phyloP scores from a whole-genome alignment of 1,284 basidiomycete genomes.

The Cryptococcus deneoformans region DNA sequence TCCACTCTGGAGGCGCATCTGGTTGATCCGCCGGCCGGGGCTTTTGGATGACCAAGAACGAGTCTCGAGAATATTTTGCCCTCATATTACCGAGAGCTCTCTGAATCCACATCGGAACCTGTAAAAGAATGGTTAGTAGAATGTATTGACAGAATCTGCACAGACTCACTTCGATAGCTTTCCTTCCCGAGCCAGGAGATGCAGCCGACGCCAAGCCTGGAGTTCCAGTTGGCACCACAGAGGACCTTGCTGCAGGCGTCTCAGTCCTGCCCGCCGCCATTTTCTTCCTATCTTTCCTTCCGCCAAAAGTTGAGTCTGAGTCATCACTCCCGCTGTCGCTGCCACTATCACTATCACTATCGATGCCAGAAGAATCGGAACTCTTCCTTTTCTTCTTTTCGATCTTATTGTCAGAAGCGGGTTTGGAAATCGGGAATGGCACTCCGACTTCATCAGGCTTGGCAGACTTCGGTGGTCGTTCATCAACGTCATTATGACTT shows the following conservation, averaged over 20 bases:
- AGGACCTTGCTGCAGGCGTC: constrained; percentile 9
- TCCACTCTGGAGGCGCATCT: constrained; percentile 69
- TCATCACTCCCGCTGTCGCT: constrained; percentile 2
- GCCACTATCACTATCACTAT: background rate
- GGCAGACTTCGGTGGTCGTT: background rate
- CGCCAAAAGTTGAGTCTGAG: constrained; percentile 54
- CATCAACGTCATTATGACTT: background rate
- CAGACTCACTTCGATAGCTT: constrained; percentile 10
- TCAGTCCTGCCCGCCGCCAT: constrained; percentile 80
- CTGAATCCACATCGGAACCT: constrained; percentile 70
- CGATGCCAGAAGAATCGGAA: background rate
- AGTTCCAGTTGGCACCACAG: background rate
- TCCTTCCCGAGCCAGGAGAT: constrained; percentile 10
- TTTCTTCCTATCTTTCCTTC: constrained; percentile 85
- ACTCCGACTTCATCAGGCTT: background rate
- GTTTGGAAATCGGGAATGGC: background rate
- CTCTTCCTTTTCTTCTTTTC: background rate
- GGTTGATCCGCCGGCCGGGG: constrained; percentile 54
- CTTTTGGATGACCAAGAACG: constrained; percentile 68
- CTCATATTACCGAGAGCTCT: constrained; percentile 64
- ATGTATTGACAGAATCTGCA: background rate
- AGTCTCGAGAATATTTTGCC: constrained; percentile 73
- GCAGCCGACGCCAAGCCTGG: background rate
- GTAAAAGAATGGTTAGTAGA: background rate
- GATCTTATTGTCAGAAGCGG: background rate